Percentiles rank a stretch among this genome's conserved stretches.
These are phyloP conservation scores for Silene coronaria DNA, from an alignment of 179 eudicot genomes.

Conservation along the genomic window DNA sequence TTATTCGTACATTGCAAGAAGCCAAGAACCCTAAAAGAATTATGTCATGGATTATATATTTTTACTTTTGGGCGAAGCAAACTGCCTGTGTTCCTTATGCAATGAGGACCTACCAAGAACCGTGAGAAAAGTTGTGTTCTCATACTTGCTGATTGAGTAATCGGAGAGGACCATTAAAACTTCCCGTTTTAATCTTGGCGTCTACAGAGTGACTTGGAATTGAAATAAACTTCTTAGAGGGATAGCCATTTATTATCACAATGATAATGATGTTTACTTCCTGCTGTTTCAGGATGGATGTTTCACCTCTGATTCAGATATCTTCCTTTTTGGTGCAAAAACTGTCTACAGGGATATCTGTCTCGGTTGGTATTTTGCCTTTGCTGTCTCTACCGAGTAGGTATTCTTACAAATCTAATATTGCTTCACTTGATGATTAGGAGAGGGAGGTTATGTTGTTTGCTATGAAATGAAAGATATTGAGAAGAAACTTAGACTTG, in stretches of 20 bases:
- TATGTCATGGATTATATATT: background rate
- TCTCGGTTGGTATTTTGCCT: slow-evolving; percentile 54
- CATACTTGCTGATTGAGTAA: background rate
- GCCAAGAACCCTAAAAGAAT: background rate
- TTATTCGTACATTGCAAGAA: background rate
- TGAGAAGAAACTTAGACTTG: slow-evolving; percentile 81
- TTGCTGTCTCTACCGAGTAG: background rate
- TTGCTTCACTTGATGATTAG: slow-evolving; percentile 29
- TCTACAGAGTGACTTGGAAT: background rate
- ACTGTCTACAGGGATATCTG: slow-evolving; percentile 96
- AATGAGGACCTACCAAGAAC: too few species aligned
- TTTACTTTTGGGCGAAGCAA: background rate
- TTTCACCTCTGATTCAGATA: slow-evolving; percentile 90
- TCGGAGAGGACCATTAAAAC: too few species aligned
- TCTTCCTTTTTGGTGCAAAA: slow-evolving; percentile 93
- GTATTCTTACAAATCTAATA: slow-evolving; percentile 7
- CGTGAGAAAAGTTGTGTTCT: background rate
- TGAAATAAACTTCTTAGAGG: background rate
- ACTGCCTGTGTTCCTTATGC: background rate
- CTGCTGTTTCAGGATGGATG: slow-evolving; percentile 76
- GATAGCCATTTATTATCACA: background rate
- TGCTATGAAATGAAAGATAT: slow-evolving; percentile 94
- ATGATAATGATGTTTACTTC: background rate
- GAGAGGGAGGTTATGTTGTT: slow-evolving; percentile 77
- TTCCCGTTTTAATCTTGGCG: too few species aligned